Conservation (phyloP, 140 eudicot genomes). For the Bidens hawaiensis region DNA sequence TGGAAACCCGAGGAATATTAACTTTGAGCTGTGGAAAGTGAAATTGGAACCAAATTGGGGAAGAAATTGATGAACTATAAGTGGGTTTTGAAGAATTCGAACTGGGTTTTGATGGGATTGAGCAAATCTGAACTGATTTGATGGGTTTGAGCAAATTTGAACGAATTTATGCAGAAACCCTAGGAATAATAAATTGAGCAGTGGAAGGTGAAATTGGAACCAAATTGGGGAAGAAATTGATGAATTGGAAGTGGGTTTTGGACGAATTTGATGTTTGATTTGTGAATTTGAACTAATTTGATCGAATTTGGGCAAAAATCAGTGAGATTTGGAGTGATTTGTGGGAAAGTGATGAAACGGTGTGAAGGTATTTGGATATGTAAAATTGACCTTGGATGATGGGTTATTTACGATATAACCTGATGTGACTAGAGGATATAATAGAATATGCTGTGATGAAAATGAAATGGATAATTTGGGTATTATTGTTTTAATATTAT, state of each 20-base stretch:
- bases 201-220: neutral
- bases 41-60: constrained; percentile 12
- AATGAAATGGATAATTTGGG: no score
- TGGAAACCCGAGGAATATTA: constrained; percentile 12
- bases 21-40: constrained; percentile 2
- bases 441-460: neutral
- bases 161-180: constrained; percentile 12
- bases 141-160: neutral
- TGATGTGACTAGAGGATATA: neutral
- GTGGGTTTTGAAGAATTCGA: neutral
- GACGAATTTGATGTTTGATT: neutral
- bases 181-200: neutral
- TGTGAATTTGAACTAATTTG: constrained; percentile 1
- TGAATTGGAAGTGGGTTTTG: constrained; percentile 5
- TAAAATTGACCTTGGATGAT: constrained; percentile 3
- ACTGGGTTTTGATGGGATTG: neutral
- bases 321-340: constrained; percentile 3
- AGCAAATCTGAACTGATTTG: neutral
- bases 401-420: constrained; percentile 23
- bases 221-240: constrained; percentile 11
- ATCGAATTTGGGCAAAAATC: constrained; percentile 1
- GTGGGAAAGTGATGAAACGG: neutral
- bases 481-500: no score
- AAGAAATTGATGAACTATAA: constrained; percentile 12
- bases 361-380: neutral